Conservation (phyloP, 2,329 filamentous ascomycete genomes). For the Penicillium palitans region DNA sequence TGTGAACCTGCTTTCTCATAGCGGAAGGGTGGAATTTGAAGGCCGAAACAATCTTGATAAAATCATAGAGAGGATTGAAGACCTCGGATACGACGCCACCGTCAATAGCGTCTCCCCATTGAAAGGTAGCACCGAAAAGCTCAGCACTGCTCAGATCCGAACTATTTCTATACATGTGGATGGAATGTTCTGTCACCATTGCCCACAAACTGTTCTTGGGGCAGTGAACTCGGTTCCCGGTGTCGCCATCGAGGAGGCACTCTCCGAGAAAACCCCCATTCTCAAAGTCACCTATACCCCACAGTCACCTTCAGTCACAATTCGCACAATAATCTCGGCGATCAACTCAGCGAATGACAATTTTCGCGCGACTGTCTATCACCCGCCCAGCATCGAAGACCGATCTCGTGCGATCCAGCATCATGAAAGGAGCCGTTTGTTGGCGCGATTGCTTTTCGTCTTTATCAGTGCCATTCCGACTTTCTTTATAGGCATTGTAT, state of each 20-base stretch:
- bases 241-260: constrained; percentile 41
- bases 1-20: constrained; percentile 55
- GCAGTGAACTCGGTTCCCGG: constrained; percentile 51
- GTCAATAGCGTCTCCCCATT: constrained; percentile 50
- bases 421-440: constrained; percentile 66
- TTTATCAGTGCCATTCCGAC: constrained; percentile 73
- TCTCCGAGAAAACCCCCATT: constrained; percentile 64
- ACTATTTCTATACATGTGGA: constrained; percentile 66
- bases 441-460: constrained; percentile 70
- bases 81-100: constrained; percentile 65
- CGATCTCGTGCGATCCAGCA: constrained; percentile 71
- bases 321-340: constrained; percentile 69
- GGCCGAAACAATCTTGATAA: constrained; percentile 48
- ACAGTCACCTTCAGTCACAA: constrained; percentile 66
- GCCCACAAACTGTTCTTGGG: constrained; percentile 53
- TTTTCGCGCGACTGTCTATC: constrained; percentile 70
- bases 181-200: constrained; percentile 74
- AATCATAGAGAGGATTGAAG: constrained; percentile 54
- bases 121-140: constrained; percentile 33
- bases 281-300: constrained; percentile 72
- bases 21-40: constrained; percentile 50
- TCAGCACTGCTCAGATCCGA: constrained; percentile 41
- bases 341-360: constrained; percentile 66
- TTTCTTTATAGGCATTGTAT: constrained; percentile 84
- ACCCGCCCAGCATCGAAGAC: constrained; percentile 81